Evolutionary conservation across 495 filamentous ascomycete genomes (phyloP), one percentile per base, ranked within the genome.

Genomic region (Aspergillus biplanus): DNA sequence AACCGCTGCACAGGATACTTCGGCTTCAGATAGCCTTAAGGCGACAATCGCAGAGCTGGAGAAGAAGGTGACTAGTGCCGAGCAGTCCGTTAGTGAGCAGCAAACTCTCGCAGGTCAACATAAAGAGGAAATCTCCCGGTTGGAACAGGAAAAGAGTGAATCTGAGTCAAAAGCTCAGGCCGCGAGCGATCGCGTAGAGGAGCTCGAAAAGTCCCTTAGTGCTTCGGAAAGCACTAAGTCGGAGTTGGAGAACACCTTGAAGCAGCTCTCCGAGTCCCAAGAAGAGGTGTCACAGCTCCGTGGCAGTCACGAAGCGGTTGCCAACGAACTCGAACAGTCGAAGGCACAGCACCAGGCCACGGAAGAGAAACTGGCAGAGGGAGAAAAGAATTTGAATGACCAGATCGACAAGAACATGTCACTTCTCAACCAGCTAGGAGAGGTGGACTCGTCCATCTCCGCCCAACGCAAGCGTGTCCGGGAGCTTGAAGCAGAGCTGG

Each of bases 331-430:
- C 8, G 76, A 78, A 44, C 70, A 75, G 33, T 59, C 66, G n/a
- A 68, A 66, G 15, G 65, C 65, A 39, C 66, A 72, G 42, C 75
- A 72, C 64, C 68, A 71, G 62, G 64, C 67, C 5, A 67, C 80
- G 56, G 73, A 78, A 37, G 76, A 78, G 44, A 74, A 73, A 49
- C 69, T 79, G 16, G 61, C 65, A 9, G 63, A 74, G 44, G 75
- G 75, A 32, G 75, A 81, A 59, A 74, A 69, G 52, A 68, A 79
- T 47, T 48, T 80, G 46, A 79, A 77, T 52, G 73, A 75, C 33
- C 79, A 82, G 63, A 80, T 82, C 49, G 78, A 80, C 65, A 80
- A 80, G 73, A 82, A 82, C 75, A 80, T 82, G 78, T 71, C 73
- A 21, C 73, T 82, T 37, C 68, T 82, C 47, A 77, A 77, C 46